Base-by-base conservation (phyloP, 2,329 filamentous ascomycete species). In the Diaporthe sp. region DNA sequence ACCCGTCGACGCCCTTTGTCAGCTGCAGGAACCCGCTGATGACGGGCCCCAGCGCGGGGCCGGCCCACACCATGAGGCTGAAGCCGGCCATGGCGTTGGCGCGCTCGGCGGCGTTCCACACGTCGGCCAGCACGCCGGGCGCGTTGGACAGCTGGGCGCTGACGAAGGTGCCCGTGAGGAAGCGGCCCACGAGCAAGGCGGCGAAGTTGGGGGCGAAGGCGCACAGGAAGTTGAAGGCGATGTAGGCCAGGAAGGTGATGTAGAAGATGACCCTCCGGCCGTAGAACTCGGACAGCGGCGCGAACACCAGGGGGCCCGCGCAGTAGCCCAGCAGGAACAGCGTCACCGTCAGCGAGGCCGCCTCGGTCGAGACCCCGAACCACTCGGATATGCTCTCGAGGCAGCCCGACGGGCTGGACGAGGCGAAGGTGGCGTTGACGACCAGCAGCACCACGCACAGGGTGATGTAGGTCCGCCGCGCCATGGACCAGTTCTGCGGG, bases 281-380 rank as follows among this genome's bases (percentile, higher is more conserved):
- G 79, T 89, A 91, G 74, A 91, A 89, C 80, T 92, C 90, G 51
- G 86, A 89, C 28, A 91, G 79, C 0, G 90, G 90, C 1, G 89
- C 90, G 78, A 90, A 92, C 3, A 91, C 67, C 3, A 92, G 82
- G 0, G 91, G 91, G 0, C 91, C 91, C 2, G 88, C 86, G 76
- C 88, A 89, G 80, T 92, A 92, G 2, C 87, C 89, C 5, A 91
- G 83, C 37, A 91, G 82, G 78, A 90, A 91, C 13, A 91, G 79
- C 0, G 88, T 89, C 58, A 89, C 87, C 1, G 88, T 88, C 12
- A 91, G 82, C 2, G 85, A 85, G 0, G 87, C 87, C 3, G 84
- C 87, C 75, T 87, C 86, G 8, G 74, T 77, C 0, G 88, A 89
- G 2, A 91, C 84, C 22, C 82, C 77, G 72, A 91, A 89, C 19